Conservation (phyloP, 1,139 yeast species). For the Lodderomyces pseudojiufengensis region DNA sequence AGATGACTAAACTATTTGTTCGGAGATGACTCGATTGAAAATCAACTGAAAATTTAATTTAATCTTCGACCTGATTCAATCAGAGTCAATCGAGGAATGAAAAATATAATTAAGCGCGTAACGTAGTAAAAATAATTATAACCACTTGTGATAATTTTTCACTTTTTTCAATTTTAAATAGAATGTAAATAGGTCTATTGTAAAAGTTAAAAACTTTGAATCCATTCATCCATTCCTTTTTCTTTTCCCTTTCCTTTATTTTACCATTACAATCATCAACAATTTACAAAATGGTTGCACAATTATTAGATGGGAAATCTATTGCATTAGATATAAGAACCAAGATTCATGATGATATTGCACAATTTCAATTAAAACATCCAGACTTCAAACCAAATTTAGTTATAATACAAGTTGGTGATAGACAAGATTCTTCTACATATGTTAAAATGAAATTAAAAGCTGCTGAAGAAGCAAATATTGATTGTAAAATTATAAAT, state of each 20-base stretch:
- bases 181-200: too few relatives aligned
- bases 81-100: too few relatives aligned
- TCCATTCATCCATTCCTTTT: not conserved
- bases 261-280: conserved; percentile 3
- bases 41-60: too few relatives aligned
- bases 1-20: too few relatives aligned
- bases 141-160: too few relatives aligned
- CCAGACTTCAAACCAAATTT: conserved; percentile 71
- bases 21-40: too few relatives aligned
- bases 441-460: conserved; percentile 92
- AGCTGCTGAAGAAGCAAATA: conserved; percentile 85
- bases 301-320: conserved; percentile 65
- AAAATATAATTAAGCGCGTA: too few relatives aligned
- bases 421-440: conserved; percentile 86
- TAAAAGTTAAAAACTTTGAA: too few relatives aligned
- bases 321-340: conserved; percentile 57
- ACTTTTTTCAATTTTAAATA: too few relatives aligned
- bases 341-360: conserved; percentile 53
- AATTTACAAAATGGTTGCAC: conserved; percentile 28
- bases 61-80: too few relatives aligned
- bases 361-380: conserved; percentile 48
- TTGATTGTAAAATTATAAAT: conserved; percentile 64
- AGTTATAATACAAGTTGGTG: conserved; percentile 87
- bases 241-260: conserved; percentile 1
- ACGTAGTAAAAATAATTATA: too few relatives aligned